A percentile compares a stretch with the other conserved stretches of the same genome.
Evolutionary conservation across 345 rosid genomes (phyloP).

Genomic region (Populus pruinosa): DNA sequence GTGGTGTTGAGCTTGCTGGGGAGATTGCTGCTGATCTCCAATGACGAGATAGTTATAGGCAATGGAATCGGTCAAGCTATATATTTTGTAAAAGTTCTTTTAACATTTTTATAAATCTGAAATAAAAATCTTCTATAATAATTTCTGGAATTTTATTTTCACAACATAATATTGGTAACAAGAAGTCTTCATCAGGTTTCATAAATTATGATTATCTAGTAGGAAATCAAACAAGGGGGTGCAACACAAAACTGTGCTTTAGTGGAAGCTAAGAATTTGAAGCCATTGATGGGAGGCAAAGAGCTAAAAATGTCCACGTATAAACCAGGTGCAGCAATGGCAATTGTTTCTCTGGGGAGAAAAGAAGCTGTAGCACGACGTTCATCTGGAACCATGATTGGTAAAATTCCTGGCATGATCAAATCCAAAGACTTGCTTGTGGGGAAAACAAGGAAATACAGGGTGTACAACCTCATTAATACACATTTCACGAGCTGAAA

Average conservation of each 20-base stretch:
- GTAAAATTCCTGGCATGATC: background rate
- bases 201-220: background rate
- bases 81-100: no score
- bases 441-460: background rate
- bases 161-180: no score
- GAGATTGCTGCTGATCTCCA: constrained; percentile 12
- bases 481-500: background rate
- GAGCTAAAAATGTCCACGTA: background rate
- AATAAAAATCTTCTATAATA: no score
- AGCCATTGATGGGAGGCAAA: background rate
- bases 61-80: no score
- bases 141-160: no score
- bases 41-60: background rate
- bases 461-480: background rate
- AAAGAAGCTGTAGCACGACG: background rate
- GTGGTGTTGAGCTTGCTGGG: constrained; percentile 13
- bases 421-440: background rate
- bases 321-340: background rate
- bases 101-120: no score
- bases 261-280: background rate
- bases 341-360: background rate
- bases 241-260: background rate
- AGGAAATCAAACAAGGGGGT: background rate
- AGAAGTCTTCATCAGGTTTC: no score
- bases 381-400: background rate